Evolutionary conservation across 805 yeast species (phyloP).

Genomic region (Candida sphagnicola): DNA sequence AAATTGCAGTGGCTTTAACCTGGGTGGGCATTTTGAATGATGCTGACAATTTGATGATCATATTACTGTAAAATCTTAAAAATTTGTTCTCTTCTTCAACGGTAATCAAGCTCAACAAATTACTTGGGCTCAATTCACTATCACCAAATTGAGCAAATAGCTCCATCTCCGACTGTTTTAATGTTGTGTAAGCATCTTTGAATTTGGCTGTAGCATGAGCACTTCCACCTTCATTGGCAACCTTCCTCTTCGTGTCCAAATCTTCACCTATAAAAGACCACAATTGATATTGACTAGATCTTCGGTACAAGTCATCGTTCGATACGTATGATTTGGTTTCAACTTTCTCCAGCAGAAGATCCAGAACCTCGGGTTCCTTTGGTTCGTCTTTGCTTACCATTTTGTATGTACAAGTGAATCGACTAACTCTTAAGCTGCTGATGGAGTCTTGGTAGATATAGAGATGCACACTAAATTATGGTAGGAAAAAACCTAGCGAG

Average conservation of each 20-base stretch:
- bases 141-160: slow-evolving; percentile 24
- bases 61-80: slow-evolving; percentile 68
- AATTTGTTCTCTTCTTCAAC: slow-evolving; percentile 68
- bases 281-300: slow-evolving; percentile 74
- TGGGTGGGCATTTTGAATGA: slow-evolving; percentile 83
- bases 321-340: slow-evolving; percentile 37
- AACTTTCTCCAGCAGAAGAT: slow-evolving; percentile 1
- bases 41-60: slow-evolving; percentile 64
- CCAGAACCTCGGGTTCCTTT: background rate
- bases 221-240: slow-evolving; percentile 56
- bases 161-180: slow-evolving; percentile 20
- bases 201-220: slow-evolving; percentile 29
- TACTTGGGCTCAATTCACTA: slow-evolving; percentile 24
- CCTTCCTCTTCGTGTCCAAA: slow-evolving; percentile 44
- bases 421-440: no score
- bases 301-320: slow-evolving; percentile 83
- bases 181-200: slow-evolving; percentile 15
- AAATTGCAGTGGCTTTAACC: slow-evolving; percentile 80
- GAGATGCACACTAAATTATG: no score
- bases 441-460: no score
- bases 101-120: slow-evolving; percentile 43
- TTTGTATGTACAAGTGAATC: background rate
- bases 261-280: slow-evolving; percentile 79
- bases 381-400: background rate
- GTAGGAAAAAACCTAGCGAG: no score